These are phyloP conservation scores for Colletotrichum neosansevieriae DNA, from an alignment of 2,329 filamentous ascomycete species.

Conservation along the genomic window DNA sequence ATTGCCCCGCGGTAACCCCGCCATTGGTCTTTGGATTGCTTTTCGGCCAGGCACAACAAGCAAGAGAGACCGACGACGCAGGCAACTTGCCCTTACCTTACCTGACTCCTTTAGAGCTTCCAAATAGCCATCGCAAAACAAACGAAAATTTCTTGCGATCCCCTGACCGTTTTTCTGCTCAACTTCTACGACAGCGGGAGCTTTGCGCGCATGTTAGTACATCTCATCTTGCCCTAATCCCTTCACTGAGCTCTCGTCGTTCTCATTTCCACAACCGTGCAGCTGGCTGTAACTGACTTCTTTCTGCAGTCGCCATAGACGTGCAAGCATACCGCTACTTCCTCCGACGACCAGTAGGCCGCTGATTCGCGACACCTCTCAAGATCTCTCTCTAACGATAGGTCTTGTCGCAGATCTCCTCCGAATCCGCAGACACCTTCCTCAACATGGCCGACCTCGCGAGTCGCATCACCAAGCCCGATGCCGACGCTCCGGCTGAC, in stretches of 20 bases:
- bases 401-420: conserved; percentile 12
- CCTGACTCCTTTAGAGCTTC: conserved; percentile 20
- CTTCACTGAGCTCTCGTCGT: neutral
- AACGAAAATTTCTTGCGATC: neutral
- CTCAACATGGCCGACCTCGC: conserved; percentile 61
- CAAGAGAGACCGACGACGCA: conserved; percentile 34
- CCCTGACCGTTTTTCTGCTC: neutral
- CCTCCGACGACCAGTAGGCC: conserved; percentile 27
- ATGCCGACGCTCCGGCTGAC: conserved; percentile 38
- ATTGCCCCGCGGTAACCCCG: conserved; percentile 40
- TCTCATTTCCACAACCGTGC: neutral
- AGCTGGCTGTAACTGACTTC: conserved; percentile 23
- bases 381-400: conserved; percentile 17
- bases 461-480: conserved; percentile 62
- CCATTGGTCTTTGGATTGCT: conserved; percentile 23
- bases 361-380: conserved; percentile 38
- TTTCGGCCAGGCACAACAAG: conserved; percentile 32
- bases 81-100: neutral
- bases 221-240: neutral
- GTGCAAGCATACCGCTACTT: conserved; percentile 30
- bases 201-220: conserved; percentile 9
- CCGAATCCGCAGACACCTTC: conserved; percentile 15
- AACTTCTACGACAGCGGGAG: neutral
- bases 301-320: conserved; percentile 6
- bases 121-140: conserved; percentile 15